Conservation (phyloP, 2,329 filamentous ascomycete species). For the Alternaria ethzedia region DNA sequence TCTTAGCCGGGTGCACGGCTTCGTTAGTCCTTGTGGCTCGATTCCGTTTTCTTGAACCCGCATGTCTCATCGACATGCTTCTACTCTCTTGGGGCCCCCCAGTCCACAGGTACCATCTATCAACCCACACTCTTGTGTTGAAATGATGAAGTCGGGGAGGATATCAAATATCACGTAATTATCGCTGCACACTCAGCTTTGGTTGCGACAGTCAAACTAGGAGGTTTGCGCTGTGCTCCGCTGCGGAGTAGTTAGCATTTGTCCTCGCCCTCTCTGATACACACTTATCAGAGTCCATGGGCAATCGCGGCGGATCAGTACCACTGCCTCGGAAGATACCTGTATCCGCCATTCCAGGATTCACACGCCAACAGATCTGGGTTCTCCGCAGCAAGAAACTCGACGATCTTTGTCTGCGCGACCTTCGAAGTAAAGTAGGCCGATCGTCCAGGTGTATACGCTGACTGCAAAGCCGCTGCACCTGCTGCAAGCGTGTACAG, state of each 20-base stretch:
- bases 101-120: not conserved
- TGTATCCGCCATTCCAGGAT: not conserved
- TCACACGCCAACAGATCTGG: not conserved
- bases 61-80: not conserved
- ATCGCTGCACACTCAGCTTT: not conserved
- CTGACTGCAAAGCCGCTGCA: not conserved
- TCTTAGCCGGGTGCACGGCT: not conserved
- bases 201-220: constrained; percentile 39
- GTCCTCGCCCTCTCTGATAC: not conserved
- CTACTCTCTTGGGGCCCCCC: fast-evolving
- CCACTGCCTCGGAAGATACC: not conserved
- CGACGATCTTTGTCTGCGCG: not conserved
- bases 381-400: not conserved
- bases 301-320: not conserved
- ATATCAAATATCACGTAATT: not conserved
- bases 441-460: not conserved
- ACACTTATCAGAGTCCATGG: not conserved
- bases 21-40: not conserved
- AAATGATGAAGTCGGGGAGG: not conserved
- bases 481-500: not conserved
- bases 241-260: constrained; percentile 8
- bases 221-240: constrained; percentile 12
- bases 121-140: not conserved
- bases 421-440: not conserved
- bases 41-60: not conserved